Base-by-base conservation (phyloP, 2,329 filamentous ascomycete species). In the Microsporum ferrugineum region DNA sequence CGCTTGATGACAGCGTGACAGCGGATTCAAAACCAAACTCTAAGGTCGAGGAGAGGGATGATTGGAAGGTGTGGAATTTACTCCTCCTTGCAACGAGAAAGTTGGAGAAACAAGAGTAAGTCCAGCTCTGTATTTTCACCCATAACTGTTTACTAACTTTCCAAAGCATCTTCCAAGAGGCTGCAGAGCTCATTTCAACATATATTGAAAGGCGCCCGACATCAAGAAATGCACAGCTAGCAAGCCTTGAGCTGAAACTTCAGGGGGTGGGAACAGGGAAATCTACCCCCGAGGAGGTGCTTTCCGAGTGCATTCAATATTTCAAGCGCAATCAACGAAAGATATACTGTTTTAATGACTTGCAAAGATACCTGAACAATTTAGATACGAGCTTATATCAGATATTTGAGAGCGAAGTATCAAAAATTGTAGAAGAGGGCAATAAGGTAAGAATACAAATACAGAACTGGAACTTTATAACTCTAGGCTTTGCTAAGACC, bases 51-150 rank as follows among this genome's bases (percentile, higher is more conserved):
- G 73, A 74, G 66, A 70, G 71, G 60, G 73, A 78, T 65, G 76
- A 79, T 60, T 78, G 77, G 73, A 71, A 68, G 49, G 71, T 78
- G 17, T 80, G 78, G 78, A 71, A 68, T n/a, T 66, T 77, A 10
- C 67, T 79, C 57, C 63, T 77, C 8, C 66, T 64, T 17, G 70
- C 74, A 10, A 68, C 69, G 12, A 68, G 69, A 23, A 70, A 72
- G 29, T 62, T 72, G 3, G 68, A 69, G 41, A 68, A 58, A 5
- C 56, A 68, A 60, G 71, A 70, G 75, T 77, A 67, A 63, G 75
- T 69, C 55, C 47, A 43, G 29, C 7, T 62, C 5, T 56, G 49
- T 57, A 65, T 29, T 12, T 57, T 27, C 27, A 23, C 29, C 17
- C 7, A 14, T 41, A 4, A 5, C 7, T 3, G 3, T 8, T 33